Evolutionary conservation across 768 basidiomycete species (phyloP).

Genomic region (Lyophyllum atratum): DNA sequence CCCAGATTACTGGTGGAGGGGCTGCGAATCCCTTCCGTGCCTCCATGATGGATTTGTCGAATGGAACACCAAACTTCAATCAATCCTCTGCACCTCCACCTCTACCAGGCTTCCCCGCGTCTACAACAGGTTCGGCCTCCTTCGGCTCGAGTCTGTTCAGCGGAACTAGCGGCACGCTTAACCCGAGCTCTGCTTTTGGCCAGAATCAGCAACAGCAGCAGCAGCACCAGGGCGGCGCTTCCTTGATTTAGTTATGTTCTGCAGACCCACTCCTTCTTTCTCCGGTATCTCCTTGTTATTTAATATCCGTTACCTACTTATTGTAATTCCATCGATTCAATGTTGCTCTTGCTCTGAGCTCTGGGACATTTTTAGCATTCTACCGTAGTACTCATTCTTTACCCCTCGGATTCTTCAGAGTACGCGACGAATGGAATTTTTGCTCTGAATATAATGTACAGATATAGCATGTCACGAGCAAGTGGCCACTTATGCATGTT

Average conservation of each 20-base stretch:
- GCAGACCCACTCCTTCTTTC: slow-evolving; percentile 3
- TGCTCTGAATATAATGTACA: background rate
- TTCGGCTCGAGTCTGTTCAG: slow-evolving; percentile 17
- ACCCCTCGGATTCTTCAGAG: background rate
- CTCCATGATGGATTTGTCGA: slow-evolving; percentile 44
- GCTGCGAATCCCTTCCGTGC: slow-evolving; percentile 67
- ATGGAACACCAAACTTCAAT: slow-evolving; percentile 1
- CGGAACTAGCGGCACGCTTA: slow-evolving; percentile 24
- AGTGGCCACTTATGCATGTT: background rate
- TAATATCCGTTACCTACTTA: slow-evolving; percentile 8
- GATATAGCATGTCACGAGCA: background rate
- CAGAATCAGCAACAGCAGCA: slow-evolving; percentile 39
- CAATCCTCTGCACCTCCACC: slow-evolving; percentile 16
- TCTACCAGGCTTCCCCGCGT: slow-evolving; percentile 16
- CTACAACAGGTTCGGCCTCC: slow-evolving; percentile 10
- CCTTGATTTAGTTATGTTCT: slow-evolving; percentile 45
- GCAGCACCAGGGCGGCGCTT: slow-evolving; percentile 45
- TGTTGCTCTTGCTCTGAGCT: slow-evolving; percentile 11
- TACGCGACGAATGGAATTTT: slow-evolving; percentile 5
- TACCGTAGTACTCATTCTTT: slow-evolving; percentile 3
- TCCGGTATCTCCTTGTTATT: slow-evolving; percentile 17
- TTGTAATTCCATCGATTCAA: slow-evolving; percentile 18
- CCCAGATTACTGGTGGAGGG: slow-evolving; percentile 66
- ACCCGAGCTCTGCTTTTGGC: slow-evolving; percentile 20
- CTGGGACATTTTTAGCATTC: slow-evolving; percentile 13